Percentiles rank a stretch among this genome's conserved stretches.
phyloP scores from a whole-genome alignment of 2,329 filamentous ascomycete species.

The Phialemonium atrogriseum region DNA sequence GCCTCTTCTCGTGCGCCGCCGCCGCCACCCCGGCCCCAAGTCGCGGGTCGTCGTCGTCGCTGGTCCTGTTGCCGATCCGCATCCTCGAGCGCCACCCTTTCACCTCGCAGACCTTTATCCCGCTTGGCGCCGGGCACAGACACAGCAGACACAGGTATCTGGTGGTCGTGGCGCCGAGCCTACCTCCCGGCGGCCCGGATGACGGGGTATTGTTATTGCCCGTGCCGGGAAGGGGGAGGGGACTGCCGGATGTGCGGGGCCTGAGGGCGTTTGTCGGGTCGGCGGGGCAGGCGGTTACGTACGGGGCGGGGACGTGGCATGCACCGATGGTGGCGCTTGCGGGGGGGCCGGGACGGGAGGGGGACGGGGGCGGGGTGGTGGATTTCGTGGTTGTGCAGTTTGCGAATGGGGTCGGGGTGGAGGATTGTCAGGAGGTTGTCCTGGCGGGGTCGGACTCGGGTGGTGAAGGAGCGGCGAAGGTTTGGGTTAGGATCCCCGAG shows the following conservation, averaged over 20 bases:
- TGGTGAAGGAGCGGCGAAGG: no score
- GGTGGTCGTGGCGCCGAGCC: conserved; percentile 79
- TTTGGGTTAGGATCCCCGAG: conserved; percentile 24
- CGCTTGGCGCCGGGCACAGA: conserved; percentile 44
- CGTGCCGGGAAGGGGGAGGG: conserved; percentile 35
- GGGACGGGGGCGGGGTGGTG: conserved; percentile 48
- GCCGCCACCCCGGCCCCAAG: conserved; percentile 33
- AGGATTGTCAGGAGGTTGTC: conserved; percentile 81
- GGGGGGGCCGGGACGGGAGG: conserved; percentile 27
- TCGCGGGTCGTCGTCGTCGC: conserved; percentile 25
- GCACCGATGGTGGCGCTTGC: conserved; percentile 87
- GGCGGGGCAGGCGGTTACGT: conserved; percentile 79
- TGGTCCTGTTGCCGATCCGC: conserved; percentile 59
- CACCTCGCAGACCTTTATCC: conserved; percentile 89
- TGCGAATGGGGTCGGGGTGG: conserved; percentile 68
- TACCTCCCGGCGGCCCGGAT: conserved; percentile 36
- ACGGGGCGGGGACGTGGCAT: conserved; percentile 88
- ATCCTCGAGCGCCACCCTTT: conserved; percentile 89
- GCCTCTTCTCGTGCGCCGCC: conserved; percentile 81
- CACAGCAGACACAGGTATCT: conserved; percentile 57
- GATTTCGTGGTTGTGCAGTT: conserved; percentile 90
- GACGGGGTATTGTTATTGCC: conserved; percentile 34
- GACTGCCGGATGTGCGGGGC: conserved; percentile 63
- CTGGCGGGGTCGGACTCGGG: conserved; percentile 22
- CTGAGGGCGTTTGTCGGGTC: conserved; percentile 72